Percentiles rank a stretch among this genome's conserved stretches.
These are phyloP conservation scores for Rugonectria rugulosa DNA, from an alignment of 2,329 filamentous ascomycete species.

Conservation along the genomic window DNA sequence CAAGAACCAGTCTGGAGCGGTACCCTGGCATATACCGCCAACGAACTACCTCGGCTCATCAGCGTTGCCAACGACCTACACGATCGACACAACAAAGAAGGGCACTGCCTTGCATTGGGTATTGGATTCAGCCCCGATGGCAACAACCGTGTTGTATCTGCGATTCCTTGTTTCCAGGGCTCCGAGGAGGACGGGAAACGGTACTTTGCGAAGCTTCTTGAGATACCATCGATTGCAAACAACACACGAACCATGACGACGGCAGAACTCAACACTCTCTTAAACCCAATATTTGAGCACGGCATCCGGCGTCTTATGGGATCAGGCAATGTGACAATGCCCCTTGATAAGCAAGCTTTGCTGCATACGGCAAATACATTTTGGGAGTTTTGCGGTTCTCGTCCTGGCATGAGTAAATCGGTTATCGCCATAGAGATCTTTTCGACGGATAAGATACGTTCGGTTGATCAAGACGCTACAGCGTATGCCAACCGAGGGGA, in stretches of 20 bases:
- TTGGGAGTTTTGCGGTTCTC: conserved; percentile 32
- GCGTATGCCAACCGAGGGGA: conserved; percentile 54
- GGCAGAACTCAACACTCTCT: conserved; percentile 33
- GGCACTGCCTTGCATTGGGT: conserved; percentile 35
- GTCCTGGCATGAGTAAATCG: conserved; percentile 32
- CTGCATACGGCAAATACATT: conserved; percentile 41
- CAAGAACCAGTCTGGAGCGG: conserved; percentile 45
- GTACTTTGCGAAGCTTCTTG: conserved; percentile 33
- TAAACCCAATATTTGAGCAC: conserved; percentile 37
- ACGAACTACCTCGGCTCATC: conserved; percentile 36
- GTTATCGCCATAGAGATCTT: conserved; percentile 50
- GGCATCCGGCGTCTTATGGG: conserved; percentile 37
- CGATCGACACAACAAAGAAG: conserved; percentile 19
- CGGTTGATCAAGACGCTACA: conserved; percentile 46
- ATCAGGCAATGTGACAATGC: conserved; percentile 41
- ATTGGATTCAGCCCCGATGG: conserved; percentile 33
- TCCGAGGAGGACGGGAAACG: conserved; percentile 24
- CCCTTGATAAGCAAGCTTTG: conserved; percentile 42
- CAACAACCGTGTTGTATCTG: conserved; percentile 23
- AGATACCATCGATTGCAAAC: conserved; percentile 11
- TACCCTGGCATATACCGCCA: conserved; percentile 33
- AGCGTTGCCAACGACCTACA: conserved; percentile 33
- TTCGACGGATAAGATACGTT: conserved; percentile 48
- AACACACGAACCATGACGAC: conserved; percentile 29
- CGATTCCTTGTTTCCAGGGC: conserved; percentile 34